Conservation (phyloP, 2,329 filamentous ascomycete genomes). For the Ophiostoma tasmaniense region DNA sequence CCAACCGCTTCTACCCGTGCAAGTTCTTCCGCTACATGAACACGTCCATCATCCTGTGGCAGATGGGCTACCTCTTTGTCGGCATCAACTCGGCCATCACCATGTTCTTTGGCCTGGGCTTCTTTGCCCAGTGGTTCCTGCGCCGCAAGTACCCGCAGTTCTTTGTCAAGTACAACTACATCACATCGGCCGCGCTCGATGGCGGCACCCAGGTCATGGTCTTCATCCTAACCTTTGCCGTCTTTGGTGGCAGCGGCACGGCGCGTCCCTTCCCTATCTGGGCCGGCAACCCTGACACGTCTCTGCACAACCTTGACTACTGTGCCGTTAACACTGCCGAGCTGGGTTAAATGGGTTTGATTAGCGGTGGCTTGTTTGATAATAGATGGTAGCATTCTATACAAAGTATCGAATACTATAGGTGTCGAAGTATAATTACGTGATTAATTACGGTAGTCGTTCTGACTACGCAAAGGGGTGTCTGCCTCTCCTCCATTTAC, state of each 20-base stretch:
- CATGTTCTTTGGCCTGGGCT: conserved; percentile 25
- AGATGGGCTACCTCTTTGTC: conserved; percentile 26
- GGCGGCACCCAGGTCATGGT: conserved; percentile 33
- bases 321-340: conserved; percentile 15
- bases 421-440: too few species aligned
- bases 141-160: conserved; percentile 28
- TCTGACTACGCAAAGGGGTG: too few species aligned
- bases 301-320: conserved; percentile 18
- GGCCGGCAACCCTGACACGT: conserved; percentile 16
- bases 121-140: conserved; percentile 30
- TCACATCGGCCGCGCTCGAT: conserved; percentile 33
- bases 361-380: background rate
- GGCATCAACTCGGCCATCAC: conserved; percentile 31
- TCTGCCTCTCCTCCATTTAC: too few species aligned
- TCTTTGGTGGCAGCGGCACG: conserved; percentile 36
- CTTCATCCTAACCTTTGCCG: conserved; percentile 35
- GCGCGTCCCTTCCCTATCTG: conserved; percentile 27
- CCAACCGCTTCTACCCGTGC: conserved; percentile 42
- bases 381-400: background rate
- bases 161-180: conserved; percentile 36
- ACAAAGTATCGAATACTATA: too few species aligned
- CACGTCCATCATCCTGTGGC: conserved; percentile 22
- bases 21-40: conserved; percentile 58
- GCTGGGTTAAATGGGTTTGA: background rate
- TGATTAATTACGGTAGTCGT: too few species aligned